Base-by-base conservation (phyloP, 2,329 filamentous ascomycete species). In the Alternaria arborescens region DNA sequence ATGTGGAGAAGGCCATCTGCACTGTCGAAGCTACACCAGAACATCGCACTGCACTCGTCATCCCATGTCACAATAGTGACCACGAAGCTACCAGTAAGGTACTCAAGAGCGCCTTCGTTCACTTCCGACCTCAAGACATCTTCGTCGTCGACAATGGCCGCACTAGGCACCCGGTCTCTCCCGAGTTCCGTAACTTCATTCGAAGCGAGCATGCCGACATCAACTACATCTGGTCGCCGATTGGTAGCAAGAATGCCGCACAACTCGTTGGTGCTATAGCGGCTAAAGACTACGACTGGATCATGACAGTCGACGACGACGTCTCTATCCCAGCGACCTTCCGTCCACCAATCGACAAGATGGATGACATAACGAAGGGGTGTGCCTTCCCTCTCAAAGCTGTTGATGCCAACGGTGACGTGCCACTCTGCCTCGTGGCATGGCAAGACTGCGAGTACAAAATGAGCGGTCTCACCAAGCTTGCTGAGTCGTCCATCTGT, bases 281-380 rank as follows among this genome's bases (percentile, higher is more conserved):
- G 8, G 64, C 62, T 0, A 57, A 56, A 20, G 41, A 64, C 16
- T 57, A 61, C 40, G 51, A 63, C 5, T 67, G 55, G 52, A 65
- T 66, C 26, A 61, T 69, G 56, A 69, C 64, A 2, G 64, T 68
- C 4, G 64, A 68, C 14, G 66, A 68, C 10, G 65, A 67, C 36
- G 66, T 68, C 4, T 68, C 64, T 16, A 68, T 68, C 8, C 64
- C 64, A 24, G 46, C 51, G 2, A 65, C 58, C 12, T 68, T 65
- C 28, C 51, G 54, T 8, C 43, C 66, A 5, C 66, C 64, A 1
- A 58, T 61, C 6, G 53, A 62, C 38, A 62, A 60, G 38, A 66
- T 67, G 40, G 55, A 67, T 8, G 58, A 65, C 8, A 43, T 57
- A 18, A 60, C 55, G 20, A 68, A 67, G 51, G 61, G 55, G 3